A percentile compares a stretch with the other conserved stretches of the same genome.
Conservation (phyloP, 2,329 filamentous ascomycete species). For the Aciculosporium take region DNA sequence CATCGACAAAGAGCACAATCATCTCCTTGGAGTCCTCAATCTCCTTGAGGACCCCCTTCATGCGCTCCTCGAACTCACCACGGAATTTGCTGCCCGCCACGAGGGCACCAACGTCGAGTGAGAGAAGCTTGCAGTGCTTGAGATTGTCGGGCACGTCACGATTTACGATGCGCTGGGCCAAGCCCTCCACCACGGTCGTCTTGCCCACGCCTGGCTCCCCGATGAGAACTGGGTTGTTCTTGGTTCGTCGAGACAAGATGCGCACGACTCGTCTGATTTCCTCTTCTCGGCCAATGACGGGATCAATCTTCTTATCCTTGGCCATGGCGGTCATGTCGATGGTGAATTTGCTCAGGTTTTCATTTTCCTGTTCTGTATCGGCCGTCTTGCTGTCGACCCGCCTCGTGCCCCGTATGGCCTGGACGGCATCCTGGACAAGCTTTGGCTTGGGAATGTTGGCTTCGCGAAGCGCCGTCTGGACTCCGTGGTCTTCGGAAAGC, state of each 20-base stretch:
- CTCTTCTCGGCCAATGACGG: slow-evolving; percentile 91
- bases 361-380: slow-evolving; percentile 81
- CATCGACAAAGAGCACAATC: slow-evolving; percentile 96
- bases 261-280: slow-evolving; percentile 86
- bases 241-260: slow-evolving; percentile 83
- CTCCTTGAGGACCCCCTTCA: slow-evolving; percentile 98
- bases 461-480: slow-evolving; percentile 65
- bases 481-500: slow-evolving; percentile 61
- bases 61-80: slow-evolving; percentile 96
- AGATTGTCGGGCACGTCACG: slow-evolving; percentile 92
- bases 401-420: slow-evolving; percentile 81
- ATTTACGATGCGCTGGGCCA: slow-evolving; percentile 91
- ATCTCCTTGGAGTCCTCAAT: slow-evolving; percentile 89
- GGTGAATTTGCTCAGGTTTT: slow-evolving; percentile 95
- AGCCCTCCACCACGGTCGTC: slow-evolving; percentile 91
- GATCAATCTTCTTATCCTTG: slow-evolving; percentile 92
- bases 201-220: slow-evolving; percentile 97
- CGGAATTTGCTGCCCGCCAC: slow-evolving; percentile 97
- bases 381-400: slow-evolving; percentile 93
- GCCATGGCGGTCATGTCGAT: slow-evolving; percentile 97
- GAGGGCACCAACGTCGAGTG: slow-evolving; percentile 84
- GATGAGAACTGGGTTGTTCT: slow-evolving; percentile 97
- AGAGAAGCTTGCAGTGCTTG: slow-evolving; percentile 83
- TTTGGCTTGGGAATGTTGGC: slow-evolving; percentile 86
- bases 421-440: slow-evolving; percentile 77